Evolutionary conservation across 2,329 filamentous ascomycete genomes (phyloP), one percentile per base, ranked within the genome.

Genomic region (Fusarium domesticum): DNA sequence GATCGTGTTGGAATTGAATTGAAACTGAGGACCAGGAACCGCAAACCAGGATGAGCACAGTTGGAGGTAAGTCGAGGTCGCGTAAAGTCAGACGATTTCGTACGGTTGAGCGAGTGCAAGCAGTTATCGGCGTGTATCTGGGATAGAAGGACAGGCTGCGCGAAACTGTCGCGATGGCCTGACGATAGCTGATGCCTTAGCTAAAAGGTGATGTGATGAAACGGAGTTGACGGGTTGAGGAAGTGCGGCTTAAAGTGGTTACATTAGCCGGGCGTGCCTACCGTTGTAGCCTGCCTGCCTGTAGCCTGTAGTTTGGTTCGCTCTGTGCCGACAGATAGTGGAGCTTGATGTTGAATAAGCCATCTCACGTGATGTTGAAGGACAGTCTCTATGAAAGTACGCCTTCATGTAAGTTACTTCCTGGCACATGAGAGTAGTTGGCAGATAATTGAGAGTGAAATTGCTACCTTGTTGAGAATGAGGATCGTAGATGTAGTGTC

Each of bases 221-320:
- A n/a, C 14, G 46, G 35, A 14, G 18, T 36, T 17, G 32, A 33
- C 25, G 17, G 31, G 35, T 28, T 15, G 40, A 31, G 20, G 42
- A 39, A 37, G 43, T 25, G 23, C 47, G 45, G 54, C 53, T 56
- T 56, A 59, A 45, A 59, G 52, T 56, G 53, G 53, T 51, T 58
- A 58, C 51, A 54, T 60, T 45, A 46, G 40, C 45, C 43, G 42
- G 47, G 19, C 41, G 31, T 33, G 8, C n/a, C 31, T 33, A 8
- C 16, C 5, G 16, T n/a, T 28, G 23, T 28, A 28, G 23, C 14
- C 8, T 28, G 3, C 8, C 14, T 28, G 31, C 31, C 31, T 18
- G 31, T 33, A 14, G 31, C 23, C 23, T 28, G 3, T 8, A 5
- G 23, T 28, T 28, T 5, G 7, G 23, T 28, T 8, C 23, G 10